Evolutionary conservation across 768 basidiomycete genomes (phyloP).

Genomic region (Pisolithus orientalis): DNA sequence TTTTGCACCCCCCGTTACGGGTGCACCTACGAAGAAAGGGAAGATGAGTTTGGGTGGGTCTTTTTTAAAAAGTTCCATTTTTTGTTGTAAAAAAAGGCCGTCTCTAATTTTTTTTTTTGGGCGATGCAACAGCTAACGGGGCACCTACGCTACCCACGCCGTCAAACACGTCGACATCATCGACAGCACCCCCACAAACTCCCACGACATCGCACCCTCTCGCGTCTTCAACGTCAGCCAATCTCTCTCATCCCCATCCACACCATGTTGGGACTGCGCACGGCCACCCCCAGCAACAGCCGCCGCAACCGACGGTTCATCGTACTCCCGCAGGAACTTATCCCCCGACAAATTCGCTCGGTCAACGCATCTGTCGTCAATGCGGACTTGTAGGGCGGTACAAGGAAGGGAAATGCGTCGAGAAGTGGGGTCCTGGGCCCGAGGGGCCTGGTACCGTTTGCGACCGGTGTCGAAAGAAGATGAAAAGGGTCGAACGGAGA

Average conservation of each 20-base stretch:
- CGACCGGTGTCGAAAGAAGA: constrained; percentile 82
- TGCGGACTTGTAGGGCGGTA: constrained; percentile 70
- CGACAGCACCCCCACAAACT: constrained; percentile 4
- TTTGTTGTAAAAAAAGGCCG: neutral
- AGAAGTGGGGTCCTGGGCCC: constrained; percentile 85
- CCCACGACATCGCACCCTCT: neutral
- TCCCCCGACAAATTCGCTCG: constrained; percentile 44
- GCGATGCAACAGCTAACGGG: constrained; percentile 14
- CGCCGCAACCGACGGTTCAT: neutral
- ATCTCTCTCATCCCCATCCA: neutral
- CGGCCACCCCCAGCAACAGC: neutral
- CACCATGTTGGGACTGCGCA: neutral
- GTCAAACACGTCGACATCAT: neutral
- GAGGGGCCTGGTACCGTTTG: constrained; percentile 81
- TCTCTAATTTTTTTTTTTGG: neutral
- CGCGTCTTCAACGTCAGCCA: neutral
- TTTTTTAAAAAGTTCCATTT: neutral
- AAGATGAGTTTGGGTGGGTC: constrained; percentile 36
- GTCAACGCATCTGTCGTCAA: constrained; percentile 72
- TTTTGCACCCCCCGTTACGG: constrained; percentile 68
- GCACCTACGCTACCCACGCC: constrained; percentile 12
- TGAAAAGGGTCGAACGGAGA: constrained; percentile 76
- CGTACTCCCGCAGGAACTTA: constrained; percentile 12
- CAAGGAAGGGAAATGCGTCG: constrained; percentile 81
- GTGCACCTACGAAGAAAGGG: constrained; percentile 63